Evolutionary conservation across 73 alveolate species (phyloP).

Genomic region (Paramecium caudatum): DNA sequence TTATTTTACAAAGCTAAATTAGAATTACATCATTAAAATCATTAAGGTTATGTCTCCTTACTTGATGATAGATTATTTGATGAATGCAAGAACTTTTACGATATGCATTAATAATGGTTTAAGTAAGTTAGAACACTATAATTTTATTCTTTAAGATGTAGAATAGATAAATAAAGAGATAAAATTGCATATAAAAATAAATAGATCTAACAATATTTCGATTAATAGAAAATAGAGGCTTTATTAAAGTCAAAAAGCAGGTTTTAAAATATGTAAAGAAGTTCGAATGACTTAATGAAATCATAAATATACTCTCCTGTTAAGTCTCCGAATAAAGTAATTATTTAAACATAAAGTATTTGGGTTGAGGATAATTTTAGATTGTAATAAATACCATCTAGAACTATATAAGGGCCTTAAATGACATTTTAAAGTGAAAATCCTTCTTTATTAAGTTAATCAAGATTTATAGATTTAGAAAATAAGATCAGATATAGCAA

Average conservation of each 20-base stretch:
- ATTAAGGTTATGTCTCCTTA: background rate
- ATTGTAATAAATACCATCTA: no score
- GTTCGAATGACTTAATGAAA: no score
- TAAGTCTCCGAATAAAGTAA: background rate
- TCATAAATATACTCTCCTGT: background rate
- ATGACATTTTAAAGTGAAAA: no score
- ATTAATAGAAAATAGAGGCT: background rate
- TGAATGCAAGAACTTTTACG: constrained; percentile 21
- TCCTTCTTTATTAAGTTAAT: no score
- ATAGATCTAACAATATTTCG: background rate
- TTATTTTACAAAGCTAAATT: background rate
- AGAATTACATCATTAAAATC: background rate
- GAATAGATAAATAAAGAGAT: constrained; percentile 27
- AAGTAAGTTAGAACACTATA: constrained; percentile 37
- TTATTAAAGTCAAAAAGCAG: no score
- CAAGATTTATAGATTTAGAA: constrained; percentile 21
- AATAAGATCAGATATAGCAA: constrained; percentile 14
- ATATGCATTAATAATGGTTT: background rate
- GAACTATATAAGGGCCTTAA: no score
- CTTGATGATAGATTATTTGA: background rate
- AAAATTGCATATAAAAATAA: background rate
- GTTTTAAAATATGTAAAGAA: no score
- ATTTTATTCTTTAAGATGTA: constrained; percentile 3
- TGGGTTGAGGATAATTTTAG: no score
- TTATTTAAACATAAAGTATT: background rate